Evolutionary conservation across 257 asterid genomes (phyloP).

Genomic region (Solanum appendiculatum): DNA sequence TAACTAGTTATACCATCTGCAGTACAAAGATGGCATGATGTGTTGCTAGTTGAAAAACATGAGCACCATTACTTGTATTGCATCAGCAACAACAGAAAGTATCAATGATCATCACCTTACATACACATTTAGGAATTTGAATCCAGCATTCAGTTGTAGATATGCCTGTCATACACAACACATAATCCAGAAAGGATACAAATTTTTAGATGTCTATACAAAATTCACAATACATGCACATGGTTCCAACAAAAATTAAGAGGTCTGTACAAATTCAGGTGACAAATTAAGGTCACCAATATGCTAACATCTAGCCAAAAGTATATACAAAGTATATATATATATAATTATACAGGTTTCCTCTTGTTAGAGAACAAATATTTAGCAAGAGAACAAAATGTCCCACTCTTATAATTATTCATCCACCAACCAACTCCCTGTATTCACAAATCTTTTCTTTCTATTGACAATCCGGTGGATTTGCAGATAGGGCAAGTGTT

Average conservation of each 20-base stretch:
- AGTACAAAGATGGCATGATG: neutral
- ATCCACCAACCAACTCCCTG: conserved; percentile 10
- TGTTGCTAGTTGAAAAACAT: neutral
- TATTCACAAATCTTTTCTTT: conserved; percentile 21
- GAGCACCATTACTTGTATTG: neutral
- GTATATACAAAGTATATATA: conserved; percentile 40
- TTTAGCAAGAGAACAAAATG: conserved; percentile 8
- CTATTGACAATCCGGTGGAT: conserved; percentile 4
- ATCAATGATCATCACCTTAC: neutral
- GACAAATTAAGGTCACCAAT: conserved; percentile 28
- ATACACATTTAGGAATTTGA: neutral
- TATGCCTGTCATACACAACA: neutral
- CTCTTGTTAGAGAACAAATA: neutral
- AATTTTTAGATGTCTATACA: conserved; percentile 48
- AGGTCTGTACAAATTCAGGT: conserved; percentile 53
- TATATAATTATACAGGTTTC: conserved; percentile 29
- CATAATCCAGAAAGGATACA: neutral
- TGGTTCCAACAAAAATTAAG: neutral
- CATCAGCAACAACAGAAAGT: neutral
- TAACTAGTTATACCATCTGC: neutral
- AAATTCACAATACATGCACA: conserved; percentile 8
- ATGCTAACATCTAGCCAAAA: neutral
- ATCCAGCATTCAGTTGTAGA: neutral
- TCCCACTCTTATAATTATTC: conserved; percentile 22
- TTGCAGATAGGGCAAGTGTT: conserved; percentile 21